Conservation (phyloP, 2,329 filamentous ascomycete species). For the Lojkania enalia region DNA sequence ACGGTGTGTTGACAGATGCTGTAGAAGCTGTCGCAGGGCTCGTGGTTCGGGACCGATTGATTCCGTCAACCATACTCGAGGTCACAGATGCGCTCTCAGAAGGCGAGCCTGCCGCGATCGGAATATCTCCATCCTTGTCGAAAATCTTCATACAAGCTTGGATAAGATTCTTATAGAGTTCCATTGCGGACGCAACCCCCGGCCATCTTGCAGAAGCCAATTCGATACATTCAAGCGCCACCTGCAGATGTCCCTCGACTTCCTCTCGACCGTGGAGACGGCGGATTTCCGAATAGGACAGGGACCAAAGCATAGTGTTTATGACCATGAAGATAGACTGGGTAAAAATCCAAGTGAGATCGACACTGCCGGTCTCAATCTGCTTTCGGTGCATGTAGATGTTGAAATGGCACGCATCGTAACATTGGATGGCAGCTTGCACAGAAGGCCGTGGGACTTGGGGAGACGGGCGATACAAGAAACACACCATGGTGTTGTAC, state of each 20-base stretch:
- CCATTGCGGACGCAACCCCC: conserved; percentile 79
- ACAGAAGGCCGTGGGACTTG: conserved; percentile 85
- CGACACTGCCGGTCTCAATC: conserved; percentile 73
- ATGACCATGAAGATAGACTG: conserved; percentile 88
- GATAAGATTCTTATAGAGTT: conserved; percentile 85
- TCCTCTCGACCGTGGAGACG: conserved; percentile 71
- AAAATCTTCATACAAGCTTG: conserved; percentile 88
- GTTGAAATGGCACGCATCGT: conserved; percentile 78
- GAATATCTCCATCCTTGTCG: conserved; percentile 61
- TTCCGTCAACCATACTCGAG: conserved; percentile 46
- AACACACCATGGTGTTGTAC: conserved; percentile 86
- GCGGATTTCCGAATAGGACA: conserved; percentile 85
- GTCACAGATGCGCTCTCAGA: conserved; percentile 51
- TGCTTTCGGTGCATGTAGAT: conserved; percentile 80
- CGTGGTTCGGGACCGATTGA: conserved; percentile 50
- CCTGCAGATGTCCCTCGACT: conserved; percentile 72
- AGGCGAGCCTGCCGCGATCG: conserved; percentile 52
- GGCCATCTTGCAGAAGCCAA: conserved; percentile 89
- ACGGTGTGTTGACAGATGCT: conserved; percentile 43
- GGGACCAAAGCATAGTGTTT: conserved; percentile 88
- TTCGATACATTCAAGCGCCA: conserved; percentile 76
- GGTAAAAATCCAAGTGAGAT: conserved; percentile 93
- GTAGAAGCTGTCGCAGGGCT: conserved; percentile 49
- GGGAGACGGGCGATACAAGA: conserved; percentile 86
- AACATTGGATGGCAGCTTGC: conserved; percentile 79